Percentiles rank a stretch among this genome's conserved stretches.
These are phyloP conservation scores for Blastocystis sp. DNA, from an alignment of 352 stramenopile genomes.

Conservation along the genomic window DNA sequence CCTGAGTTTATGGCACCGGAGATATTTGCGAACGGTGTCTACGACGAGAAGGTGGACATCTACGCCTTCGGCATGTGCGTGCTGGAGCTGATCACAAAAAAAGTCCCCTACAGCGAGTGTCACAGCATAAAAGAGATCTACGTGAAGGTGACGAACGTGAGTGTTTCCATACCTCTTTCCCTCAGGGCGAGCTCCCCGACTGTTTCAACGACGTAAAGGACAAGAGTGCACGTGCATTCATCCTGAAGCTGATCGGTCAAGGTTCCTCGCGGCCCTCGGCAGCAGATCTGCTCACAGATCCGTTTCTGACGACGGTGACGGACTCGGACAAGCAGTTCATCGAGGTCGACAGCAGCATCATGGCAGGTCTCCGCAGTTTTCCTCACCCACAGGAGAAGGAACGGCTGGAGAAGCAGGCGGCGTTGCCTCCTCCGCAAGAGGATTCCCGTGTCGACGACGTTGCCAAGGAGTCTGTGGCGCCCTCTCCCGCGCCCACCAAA, in stretches of 20 bases:
- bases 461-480: too few relatives aligned
- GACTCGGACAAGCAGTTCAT: slow-evolving; percentile 28
- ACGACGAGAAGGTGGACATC: slow-evolving; percentile 71
- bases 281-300: slow-evolving; percentile 25
- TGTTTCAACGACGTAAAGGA: slow-evolving; percentile 49
- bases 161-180: not conserved
- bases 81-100: slow-evolving; percentile 96
- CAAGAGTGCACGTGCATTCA: slow-evolving; percentile 16
- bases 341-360: not conserved
- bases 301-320: slow-evolving; percentile 12
- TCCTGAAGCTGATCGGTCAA: slow-evolving; percentile 18
- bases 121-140: slow-evolving; percentile 78
- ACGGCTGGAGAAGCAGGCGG: not conserved
- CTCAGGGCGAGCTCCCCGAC: slow-evolving; percentile 10
- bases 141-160: slow-evolving; percentile 71
- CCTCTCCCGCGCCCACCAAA: too few relatives aligned
- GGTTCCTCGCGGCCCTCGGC: not conserved
- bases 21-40: slow-evolving; percentile 77
- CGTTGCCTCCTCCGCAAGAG: too few relatives aligned
- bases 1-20: slow-evolving; percentile 98
- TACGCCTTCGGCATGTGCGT: slow-evolving; percentile 99
- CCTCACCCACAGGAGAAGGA: not conserved
- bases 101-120: slow-evolving; percentile 83
- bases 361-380: not conserved
- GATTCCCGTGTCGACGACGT: too few relatives aligned